Evolutionary conservation across 176 grass and related monocot species (phyloP), one percentile per base, ranked within the genome.

Genomic region (Avena atlantica): DNA sequence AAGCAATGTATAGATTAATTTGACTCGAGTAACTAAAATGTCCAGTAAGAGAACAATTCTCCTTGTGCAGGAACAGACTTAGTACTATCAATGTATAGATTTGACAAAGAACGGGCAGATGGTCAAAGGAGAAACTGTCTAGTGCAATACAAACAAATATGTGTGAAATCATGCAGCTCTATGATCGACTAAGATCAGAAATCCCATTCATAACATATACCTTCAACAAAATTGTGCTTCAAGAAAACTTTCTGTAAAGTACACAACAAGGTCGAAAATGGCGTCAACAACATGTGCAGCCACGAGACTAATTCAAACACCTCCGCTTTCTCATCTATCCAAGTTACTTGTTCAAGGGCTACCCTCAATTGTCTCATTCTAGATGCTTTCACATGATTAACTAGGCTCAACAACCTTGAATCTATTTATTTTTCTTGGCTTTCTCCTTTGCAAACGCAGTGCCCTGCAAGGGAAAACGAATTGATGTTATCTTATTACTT

Each of bases 371-470:
- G 67, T 55, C 81, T 88, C 81, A 85, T 71, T 88, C 78, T 91
- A 91, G 77, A 81, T 85, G 44, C 42, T 78, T 42, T 42, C 44
- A 48, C 27, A 88, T 88, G 77, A 63, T 77, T 85, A 88, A 34
- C 76, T 88, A 91, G 70, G 65, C 53, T 44, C 36, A 29, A n/a
- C 60, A 42, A 40, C 70, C 67, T 85, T 48, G 40, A 78, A 53
- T 94, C 85, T 87, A 89, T 80, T 94, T 92, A 72, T 89, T 89
- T 86, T 91, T 87, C 86, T 89, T 94, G 4, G 84, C 85, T 78
- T 94, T 94, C 34, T 81, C 84, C 83, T 80, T 86, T 13, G 81
- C 90, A 89, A 92, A 94, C 19, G 92, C 85, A 62, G 95, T 97
- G 31, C 95, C 94, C 95, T 97, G 88, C 73, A 87, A 82, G 2